Evolutionary conservation across 495 filamentous ascomycete genomes (phyloP), one percentile per base, ranked within the genome.

Genomic region (Tricharina praecox): DNA sequence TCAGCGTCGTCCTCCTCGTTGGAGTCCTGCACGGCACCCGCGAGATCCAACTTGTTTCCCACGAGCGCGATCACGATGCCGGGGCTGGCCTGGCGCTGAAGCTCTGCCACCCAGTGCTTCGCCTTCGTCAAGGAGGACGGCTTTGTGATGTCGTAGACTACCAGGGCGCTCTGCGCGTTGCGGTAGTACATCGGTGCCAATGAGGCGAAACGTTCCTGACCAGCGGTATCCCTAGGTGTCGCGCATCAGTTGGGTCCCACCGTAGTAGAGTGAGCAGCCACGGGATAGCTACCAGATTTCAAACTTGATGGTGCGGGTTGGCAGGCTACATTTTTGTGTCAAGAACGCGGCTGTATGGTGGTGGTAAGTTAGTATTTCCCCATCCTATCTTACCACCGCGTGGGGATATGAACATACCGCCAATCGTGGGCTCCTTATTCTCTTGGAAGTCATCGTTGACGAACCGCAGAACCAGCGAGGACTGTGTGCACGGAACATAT

Each of bases 381-480:
- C 18, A 23, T 8, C 26, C 21, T 18, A 18, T 43, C 21, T 43
- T 13, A 16, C 10, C 10, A 18, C 40, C 3, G 3, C 20, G 18
- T 9, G 23, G 40, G 40, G 40, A 13, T 11, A 25, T 43, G 40
- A 32, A 64, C 77, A 60, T 75, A 93, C 88, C 88, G 70, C 90
- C 90, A 70, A 97, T 97, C 45, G 90, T 97, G 36, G 90, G 90
- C 62, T 97, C 90, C 70, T 97, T 97, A 65, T 97, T 97, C 67
- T 96, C 92, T 70, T 97, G 90, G 60, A 96, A 97, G 68, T 96
- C 90, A 68, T 97, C 87, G 74, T 96, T 97, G 62, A 97, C 90
- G 63, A 97, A 97, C 58, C 90, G 85, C 55, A 97, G 75, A 46
- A 97, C 90, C 42, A 97, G 79, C 33, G 90, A 97, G 32, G 92